Conservation (phyloP, 2,329 filamentous ascomycete genomes). For the Nemania diffusa region DNA sequence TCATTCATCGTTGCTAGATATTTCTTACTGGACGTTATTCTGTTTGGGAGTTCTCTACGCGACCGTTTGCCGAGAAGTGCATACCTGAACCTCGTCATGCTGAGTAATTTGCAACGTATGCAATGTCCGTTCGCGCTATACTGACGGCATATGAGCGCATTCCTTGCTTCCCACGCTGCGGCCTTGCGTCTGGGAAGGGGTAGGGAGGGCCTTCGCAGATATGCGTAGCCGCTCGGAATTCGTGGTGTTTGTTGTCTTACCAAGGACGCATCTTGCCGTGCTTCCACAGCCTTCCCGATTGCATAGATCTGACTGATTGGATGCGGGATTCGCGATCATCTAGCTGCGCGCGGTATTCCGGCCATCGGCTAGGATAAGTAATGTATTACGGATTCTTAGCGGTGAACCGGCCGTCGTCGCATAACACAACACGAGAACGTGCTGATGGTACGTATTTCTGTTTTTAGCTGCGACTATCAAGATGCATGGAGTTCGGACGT, state of each 20-base stretch:
- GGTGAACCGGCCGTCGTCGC: conserved; percentile 10
- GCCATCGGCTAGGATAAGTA: conserved; percentile 6
- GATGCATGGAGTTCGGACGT: not conserved
- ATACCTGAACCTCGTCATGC: not conserved
- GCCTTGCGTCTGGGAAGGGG: not conserved
- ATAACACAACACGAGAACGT: not conserved
- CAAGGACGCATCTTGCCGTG: conserved; percentile 12
- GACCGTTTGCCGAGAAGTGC: conserved; percentile 11
- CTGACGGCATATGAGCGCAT: conserved; percentile 6
- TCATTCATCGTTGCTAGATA: not conserved
- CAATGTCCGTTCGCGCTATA: not conserved
- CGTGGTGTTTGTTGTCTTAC: conserved; percentile 26
- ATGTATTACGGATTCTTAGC: conserved; percentile 11
- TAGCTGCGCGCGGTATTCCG: conserved; percentile 6
- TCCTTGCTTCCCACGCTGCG: not conserved
- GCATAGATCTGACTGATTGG: conserved; percentile 19
- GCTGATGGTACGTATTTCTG: conserved; percentile 3
- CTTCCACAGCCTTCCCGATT: conserved; percentile 2
- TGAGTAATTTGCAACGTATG: conserved; percentile 6
- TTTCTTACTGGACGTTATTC: not conserved
- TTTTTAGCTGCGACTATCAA: not conserved
- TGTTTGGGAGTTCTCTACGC: not conserved
- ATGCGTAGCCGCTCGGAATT: conserved; percentile 25
- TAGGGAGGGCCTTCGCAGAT: conserved; percentile 2
- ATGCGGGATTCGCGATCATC: conserved; percentile 9